Evolutionary conservation across 176 grass and related monocot genomes (phyloP).

Genomic region (Musa itinerans): DNA sequence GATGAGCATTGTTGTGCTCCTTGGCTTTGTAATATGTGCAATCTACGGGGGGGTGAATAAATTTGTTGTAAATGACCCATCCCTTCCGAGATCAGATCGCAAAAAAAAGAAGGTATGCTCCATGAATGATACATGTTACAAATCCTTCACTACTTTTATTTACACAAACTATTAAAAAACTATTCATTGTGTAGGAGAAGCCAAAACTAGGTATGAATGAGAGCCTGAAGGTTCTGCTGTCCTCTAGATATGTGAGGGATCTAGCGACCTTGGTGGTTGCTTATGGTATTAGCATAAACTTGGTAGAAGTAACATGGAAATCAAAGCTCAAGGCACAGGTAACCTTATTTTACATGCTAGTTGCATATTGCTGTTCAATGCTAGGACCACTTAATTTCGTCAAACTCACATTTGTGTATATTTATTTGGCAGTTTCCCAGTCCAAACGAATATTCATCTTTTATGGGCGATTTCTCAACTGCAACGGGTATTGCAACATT

Average conservation of each 20-base stretch:
- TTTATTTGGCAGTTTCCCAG: slow-evolving; percentile 63
- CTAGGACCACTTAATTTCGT: not conserved
- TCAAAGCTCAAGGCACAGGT: slow-evolving; percentile 98
- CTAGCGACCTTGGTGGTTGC: slow-evolving; percentile 95
- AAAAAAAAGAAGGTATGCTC: slow-evolving; percentile 80
- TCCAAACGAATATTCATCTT: slow-evolving; percentile 95
- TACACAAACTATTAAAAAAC: slow-evolving; percentile 13
- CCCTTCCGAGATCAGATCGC: slow-evolving; percentile 45
- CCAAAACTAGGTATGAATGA: slow-evolving; percentile 85
- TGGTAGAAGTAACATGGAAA: slow-evolving; percentile 98
- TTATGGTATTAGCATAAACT: slow-evolving; percentile 98
- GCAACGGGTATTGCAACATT: slow-evolving; percentile 93
- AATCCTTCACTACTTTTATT: slow-evolving; percentile 4
- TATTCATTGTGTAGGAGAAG: slow-evolving; percentile 57
- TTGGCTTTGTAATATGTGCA: slow-evolving; percentile 57
- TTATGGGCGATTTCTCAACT: slow-evolving; percentile 99
- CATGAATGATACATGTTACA: not conserved
- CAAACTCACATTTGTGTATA: not conserved
- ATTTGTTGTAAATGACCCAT: slow-evolving; percentile 55
- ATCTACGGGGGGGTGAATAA: slow-evolving; percentile 91
- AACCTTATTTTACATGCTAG: not conserved
- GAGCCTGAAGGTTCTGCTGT: slow-evolving; percentile 90
- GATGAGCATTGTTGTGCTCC: slow-evolving; percentile 92
- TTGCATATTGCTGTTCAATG: not conserved
- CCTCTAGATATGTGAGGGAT: slow-evolving; percentile 94